Conservation (phyloP, 2,329 filamentous ascomycete species). For the Arachnopeziza araneosa region DNA sequence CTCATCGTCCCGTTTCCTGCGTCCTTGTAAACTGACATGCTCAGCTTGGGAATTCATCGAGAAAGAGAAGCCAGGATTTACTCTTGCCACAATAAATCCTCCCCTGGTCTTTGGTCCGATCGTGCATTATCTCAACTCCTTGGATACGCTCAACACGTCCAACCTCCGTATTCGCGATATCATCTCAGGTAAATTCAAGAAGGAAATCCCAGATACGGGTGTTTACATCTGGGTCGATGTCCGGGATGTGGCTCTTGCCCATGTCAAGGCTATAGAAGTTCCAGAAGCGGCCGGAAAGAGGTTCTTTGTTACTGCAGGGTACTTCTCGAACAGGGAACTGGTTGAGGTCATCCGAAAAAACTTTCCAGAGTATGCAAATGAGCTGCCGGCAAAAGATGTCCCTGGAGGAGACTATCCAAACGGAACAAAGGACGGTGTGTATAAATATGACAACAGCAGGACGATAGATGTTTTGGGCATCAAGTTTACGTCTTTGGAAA, state of each 20-base stretch:
- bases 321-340: slow-evolving; percentile 55
- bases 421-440: slow-evolving; percentile 33
- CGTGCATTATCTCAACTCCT: slow-evolving; percentile 52
- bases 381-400: slow-evolving; percentile 38
- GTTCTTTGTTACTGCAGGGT: slow-evolving; percentile 54
- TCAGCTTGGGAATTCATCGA: slow-evolving; percentile 55
- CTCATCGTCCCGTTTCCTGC: neutral
- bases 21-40: neutral
- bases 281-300: slow-evolving; percentile 52
- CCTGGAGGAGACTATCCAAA: slow-evolving; percentile 24
- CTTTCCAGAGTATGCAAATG: slow-evolving; percentile 45
- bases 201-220: slow-evolving; percentile 45
- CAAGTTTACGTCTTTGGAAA: slow-evolving; percentile 51
- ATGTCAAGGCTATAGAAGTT: slow-evolving; percentile 52
- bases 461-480: slow-evolving; percentile 52
- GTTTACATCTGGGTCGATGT: slow-evolving; percentile 54
- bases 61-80: slow-evolving; percentile 47
- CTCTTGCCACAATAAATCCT: slow-evolving; percentile 53
- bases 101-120: slow-evolving; percentile 43
- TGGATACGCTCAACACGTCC: slow-evolving; percentile 64
- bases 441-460: slow-evolving; percentile 47
- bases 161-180: slow-evolving; percentile 60
- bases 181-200: slow-evolving; percentile 49
- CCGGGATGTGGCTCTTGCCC: slow-evolving; percentile 54
- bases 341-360: slow-evolving; percentile 46